Percentiles rank a stretch among this genome's conserved stretches.
Evolutionary conservation across 2,329 filamentous ascomycete species (phyloP).

Genomic region (Fusarium pininemorale): DNA sequence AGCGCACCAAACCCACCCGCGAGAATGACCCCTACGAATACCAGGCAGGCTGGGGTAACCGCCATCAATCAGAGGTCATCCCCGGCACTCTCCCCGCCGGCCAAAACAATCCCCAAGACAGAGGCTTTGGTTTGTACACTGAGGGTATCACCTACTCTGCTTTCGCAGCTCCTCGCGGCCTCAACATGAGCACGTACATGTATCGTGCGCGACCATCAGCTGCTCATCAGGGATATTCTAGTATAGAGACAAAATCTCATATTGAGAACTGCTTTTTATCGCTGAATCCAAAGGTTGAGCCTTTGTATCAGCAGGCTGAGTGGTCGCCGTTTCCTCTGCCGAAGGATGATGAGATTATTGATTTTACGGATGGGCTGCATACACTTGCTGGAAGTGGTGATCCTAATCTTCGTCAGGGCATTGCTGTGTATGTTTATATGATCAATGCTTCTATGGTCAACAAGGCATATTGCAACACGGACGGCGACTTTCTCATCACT

Average conservation of each 20-base stretch:
- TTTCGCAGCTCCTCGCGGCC: constrained; percentile 9
- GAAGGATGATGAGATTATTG: background rate
- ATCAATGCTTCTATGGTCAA: constrained; percentile 6
- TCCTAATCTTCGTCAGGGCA: background rate
- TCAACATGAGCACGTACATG: constrained; percentile 17
- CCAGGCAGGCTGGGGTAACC: constrained; percentile 6
- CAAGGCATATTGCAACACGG: constrained; percentile 16
- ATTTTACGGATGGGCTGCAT: constrained; percentile 19
- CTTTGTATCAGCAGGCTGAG: constrained; percentile 7
- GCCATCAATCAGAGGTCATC: constrained; percentile 24
- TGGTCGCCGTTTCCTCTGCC: constrained; percentile 21
- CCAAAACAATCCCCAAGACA: constrained; percentile 21
- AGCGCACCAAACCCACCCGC: constrained; percentile 15
- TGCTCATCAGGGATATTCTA: background rate
- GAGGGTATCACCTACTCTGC: constrained; percentile 30
- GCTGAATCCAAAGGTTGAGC: constrained; percentile 3
- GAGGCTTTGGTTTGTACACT: constrained; percentile 19
- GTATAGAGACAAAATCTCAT: constrained; percentile 9
- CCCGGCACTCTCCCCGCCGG: constrained; percentile 2
- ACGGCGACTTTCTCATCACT: constrained; percentile 20
- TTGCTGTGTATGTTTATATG: constrained; percentile 14
- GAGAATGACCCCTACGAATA: constrained; percentile 27
- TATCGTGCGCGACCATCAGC: constrained; percentile 19
- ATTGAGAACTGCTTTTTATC: constrained; percentile 22
- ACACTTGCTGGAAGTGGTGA: constrained; percentile 16